Base-by-base conservation (phyloP, 192 early-diverging fungal species). In the Podila minutissima region DNA sequence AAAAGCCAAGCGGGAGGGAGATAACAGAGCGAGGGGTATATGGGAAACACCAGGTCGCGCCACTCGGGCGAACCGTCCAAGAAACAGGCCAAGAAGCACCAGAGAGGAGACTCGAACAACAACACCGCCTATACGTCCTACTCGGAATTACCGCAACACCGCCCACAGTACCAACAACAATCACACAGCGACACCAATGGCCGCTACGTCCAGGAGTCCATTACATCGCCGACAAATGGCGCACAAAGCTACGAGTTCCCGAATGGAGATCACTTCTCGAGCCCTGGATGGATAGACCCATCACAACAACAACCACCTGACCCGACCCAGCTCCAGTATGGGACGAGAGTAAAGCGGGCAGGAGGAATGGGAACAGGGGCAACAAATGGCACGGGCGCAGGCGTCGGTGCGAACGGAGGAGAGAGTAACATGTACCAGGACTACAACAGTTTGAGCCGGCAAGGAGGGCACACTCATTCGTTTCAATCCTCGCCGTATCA, bases 11-110 rank as follows among this genome's bases (percentile, higher is more conserved):
- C 41, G 41, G 41, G 41, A 46, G 41, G 41, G 41, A 53, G 38
- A 28, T 15, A 31, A 2, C 50, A 20, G 9, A 41, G 26, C 26
- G 24, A 26, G 66, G 50, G 66, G 51, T 19, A 17, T 59, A 78
- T 78, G 75, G 75, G 75, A 31, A 78, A 78, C 69, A 59, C 50
- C 24, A 81, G 68, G 53, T 81, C 76, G 60, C 76, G 76, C 65
- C 76, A 72, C 22, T 50, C 69, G 50, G 58, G 49, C 35, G 59
- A 67, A 53, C 50, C 51, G 22, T 58, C 37, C 29, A 64, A 59
- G 8, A 72, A 73, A 22, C 76, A 72, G 5, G 35, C 33, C 8
- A 81, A 72, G 32, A 46, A 38, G 46, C 46, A 26, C 24, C 67
- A 60, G 4, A 53, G 46, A 9, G 19, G 31, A 31, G 26, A 59